phyloP scores from a whole-genome alignment of 176 grass and related monocot species.

The Avena insularis region DNA sequence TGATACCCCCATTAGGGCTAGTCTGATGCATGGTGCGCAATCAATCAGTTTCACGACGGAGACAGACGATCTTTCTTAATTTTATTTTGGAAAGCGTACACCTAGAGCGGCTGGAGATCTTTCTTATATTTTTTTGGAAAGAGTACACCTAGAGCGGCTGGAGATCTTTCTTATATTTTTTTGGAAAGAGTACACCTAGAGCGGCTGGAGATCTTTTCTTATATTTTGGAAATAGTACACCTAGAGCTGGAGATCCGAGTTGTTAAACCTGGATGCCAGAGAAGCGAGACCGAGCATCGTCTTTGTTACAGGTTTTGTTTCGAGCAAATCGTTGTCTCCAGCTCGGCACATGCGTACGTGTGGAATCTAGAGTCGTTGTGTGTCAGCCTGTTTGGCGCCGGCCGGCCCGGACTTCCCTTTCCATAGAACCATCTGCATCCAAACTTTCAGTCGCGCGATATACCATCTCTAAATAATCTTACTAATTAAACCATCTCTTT shows the following conservation, averaged over 20 bases:
- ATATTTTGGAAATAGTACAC: not conserved
- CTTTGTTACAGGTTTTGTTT: no score
- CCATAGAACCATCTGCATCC: not conserved
- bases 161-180: no score
- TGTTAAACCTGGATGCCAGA: not conserved
- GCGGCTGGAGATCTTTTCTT: not conserved
- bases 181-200: no score
- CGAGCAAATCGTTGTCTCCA: not conserved
- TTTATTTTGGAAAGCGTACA: not conserved
- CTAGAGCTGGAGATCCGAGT: not conserved
- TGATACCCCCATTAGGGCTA: no score
- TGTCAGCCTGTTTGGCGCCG: slow-evolving; percentile 22
- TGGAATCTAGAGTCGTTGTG: not conserved
- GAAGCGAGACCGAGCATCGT: not conserved
- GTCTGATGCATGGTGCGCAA: not conserved
- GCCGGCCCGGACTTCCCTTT: no score
- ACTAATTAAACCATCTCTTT: no score
- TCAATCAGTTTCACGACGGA: not conserved
- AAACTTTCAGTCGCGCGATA: not conserved
- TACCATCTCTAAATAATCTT: no score
- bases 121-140: no score
- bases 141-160: no score
- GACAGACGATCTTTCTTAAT: not conserved
- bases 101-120: no score
- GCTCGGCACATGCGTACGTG: not conserved